These are phyloP conservation scores for Penicillium nordicum DNA, from an alignment of 2,329 filamentous ascomycete species.

Conservation along the genomic window DNA sequence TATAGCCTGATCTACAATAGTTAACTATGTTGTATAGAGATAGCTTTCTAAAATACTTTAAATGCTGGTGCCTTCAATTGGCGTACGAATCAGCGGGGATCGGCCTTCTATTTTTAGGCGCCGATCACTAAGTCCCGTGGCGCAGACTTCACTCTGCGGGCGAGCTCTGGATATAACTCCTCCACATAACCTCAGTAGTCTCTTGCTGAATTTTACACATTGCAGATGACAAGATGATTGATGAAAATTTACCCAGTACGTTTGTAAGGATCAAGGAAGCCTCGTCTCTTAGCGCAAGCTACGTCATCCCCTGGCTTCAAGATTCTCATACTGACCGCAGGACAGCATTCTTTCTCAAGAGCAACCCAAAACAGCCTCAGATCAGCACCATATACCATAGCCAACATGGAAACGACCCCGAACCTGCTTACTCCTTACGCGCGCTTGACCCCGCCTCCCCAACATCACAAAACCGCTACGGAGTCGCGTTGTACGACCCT, in stretches of 20 bases:
- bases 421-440: constrained; percentile 75
- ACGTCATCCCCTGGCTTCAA: constrained; percentile 16
- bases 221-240: constrained; percentile 61
- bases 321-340: constrained; percentile 10
- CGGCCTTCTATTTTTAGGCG: constrained; percentile 24
- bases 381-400: constrained; percentile 45
- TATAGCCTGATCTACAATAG: neutral
- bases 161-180: constrained; percentile 9
- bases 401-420: constrained; percentile 75
- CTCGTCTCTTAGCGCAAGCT: neutral
- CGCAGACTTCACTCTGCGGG: constrained; percentile 10
- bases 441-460: constrained; percentile 69
- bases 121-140: constrained; percentile 20
- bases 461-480: constrained; percentile 77
- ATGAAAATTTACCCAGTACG: constrained; percentile 80
- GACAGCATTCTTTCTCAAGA: constrained; percentile 59
- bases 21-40: no score
- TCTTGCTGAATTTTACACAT: neutral
- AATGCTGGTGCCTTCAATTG: constrained; percentile 6
- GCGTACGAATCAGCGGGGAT: constrained; percentile 3
- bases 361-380: constrained; percentile 41
- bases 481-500: constrained; percentile 78
- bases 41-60: neutral
- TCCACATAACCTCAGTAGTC: neutral
- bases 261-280: constrained; percentile 46